These are phyloP conservation scores for Boechera divaricarpa DNA, from an alignment of 345 rosid genomes.

Conservation along the genomic window DNA sequence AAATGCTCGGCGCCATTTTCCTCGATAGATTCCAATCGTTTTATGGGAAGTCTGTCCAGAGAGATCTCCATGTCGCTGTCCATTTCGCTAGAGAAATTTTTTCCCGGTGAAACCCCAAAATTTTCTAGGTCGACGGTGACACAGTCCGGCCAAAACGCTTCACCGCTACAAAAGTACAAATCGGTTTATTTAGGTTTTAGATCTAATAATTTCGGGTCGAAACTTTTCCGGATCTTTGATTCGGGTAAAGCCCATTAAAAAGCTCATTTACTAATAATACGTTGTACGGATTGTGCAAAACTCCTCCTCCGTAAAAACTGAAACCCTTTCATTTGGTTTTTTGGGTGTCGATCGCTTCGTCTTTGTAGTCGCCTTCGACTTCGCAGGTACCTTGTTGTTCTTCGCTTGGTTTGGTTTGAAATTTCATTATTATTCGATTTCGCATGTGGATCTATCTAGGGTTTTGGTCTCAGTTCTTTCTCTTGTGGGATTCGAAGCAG, in stretches of 20 bases:
- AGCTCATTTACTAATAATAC: slow-evolving; percentile 16
- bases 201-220: slow-evolving; percentile 32
- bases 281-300: background rate
- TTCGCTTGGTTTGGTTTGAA: background rate
- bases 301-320: background rate
- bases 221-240: slow-evolving; percentile 9
- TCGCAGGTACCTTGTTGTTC: slow-evolving; percentile 34
- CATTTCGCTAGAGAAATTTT: slow-evolving; percentile 37
- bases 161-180: background rate
- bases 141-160: background rate
- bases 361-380: slow-evolving; percentile 43
- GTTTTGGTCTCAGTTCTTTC: slow-evolving; percentile 6
- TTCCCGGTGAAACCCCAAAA: background rate
- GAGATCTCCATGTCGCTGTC: slow-evolving; percentile 71
- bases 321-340: slow-evolving; percentile 37
- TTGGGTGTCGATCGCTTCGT: background rate
- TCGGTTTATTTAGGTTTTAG: background rate
- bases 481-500: background rate
- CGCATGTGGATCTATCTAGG: slow-evolving; percentile 23
- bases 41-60: slow-evolving; percentile 82
- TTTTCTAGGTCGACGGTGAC: slow-evolving; percentile 35
- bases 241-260: slow-evolving; percentile 33
- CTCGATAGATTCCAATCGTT: slow-evolving; percentile 78
- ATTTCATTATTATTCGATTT: background rate
- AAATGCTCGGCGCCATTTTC: slow-evolving; percentile 82